phyloP scores from a whole-genome alignment of 805 yeast genomes.

The Komagataella kurtzmanii region DNA sequence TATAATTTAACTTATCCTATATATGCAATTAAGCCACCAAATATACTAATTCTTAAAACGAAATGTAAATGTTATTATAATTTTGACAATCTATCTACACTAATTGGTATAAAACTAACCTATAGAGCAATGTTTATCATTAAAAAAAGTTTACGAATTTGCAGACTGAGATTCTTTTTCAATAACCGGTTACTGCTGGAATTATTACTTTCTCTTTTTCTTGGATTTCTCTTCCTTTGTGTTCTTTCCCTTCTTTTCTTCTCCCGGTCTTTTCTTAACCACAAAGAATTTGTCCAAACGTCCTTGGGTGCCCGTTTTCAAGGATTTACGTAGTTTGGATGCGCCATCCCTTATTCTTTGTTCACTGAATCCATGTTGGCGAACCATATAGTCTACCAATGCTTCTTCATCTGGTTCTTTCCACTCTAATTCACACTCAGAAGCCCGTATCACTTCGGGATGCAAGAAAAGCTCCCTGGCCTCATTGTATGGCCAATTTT shows the following conservation, averaged over 20 bases:
- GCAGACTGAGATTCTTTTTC: neutral
- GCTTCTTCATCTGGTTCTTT: constrained; percentile 78
- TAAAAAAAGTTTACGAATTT: too few relatives aligned
- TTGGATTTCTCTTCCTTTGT: neutral
- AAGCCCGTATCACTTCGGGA: constrained; percentile 59
- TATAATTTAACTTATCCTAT: too few relatives aligned
- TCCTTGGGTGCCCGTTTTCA: constrained; percentile 80
- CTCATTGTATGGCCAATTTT: constrained; percentile 85
- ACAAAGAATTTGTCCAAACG: constrained; percentile 87
- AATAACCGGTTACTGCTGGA: neutral
- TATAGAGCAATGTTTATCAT: neutral
- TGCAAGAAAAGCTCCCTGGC: constrained; percentile 73
- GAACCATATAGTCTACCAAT: constrained; percentile 68
- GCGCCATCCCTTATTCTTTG: constrained; percentile 86
- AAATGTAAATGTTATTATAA: too few relatives aligned
- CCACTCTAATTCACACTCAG: constrained; percentile 69
- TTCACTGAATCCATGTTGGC: constrained; percentile 83
- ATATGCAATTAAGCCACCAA: neutral
- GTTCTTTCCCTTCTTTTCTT: constrained; percentile 25
- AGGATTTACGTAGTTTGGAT: constrained; percentile 68
- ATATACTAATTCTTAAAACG: neutral
- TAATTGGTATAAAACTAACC: too few relatives aligned
- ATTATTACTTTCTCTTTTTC: neutral
- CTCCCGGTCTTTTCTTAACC: constrained; percentile 31
- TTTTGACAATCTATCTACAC: too few relatives aligned